These are phyloP conservation scores for Lactarius pseudohatsudake DNA, from an alignment of 768 basidiomycete species.

Conservation along the genomic window DNA sequence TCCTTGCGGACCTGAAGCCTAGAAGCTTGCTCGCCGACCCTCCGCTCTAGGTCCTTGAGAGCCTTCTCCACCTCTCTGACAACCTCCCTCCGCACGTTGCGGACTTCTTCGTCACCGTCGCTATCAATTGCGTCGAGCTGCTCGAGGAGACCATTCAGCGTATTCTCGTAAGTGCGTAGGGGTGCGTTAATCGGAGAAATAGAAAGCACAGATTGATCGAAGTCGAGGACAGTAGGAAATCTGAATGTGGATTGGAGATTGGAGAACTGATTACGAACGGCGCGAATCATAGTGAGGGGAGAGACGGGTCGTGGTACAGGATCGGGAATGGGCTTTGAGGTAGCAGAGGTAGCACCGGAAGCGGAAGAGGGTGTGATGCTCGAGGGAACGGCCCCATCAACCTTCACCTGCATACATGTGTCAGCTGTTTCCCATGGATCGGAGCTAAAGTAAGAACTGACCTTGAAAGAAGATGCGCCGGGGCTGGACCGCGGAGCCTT, in stretches of 20 bases:
- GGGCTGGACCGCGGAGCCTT: constrained; percentile 2
- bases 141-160: constrained; percentile 59
- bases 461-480: constrained; percentile 15
- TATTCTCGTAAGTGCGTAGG: constrained; percentile 60
- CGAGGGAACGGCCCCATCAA: not conserved
- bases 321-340: not conserved
- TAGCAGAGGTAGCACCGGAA: not conserved
- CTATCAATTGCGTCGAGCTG: constrained; percentile 70
- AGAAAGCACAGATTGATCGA: constrained; percentile 42
- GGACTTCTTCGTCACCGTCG: constrained; percentile 53
- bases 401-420: constrained; percentile 1
- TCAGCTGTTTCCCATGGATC: not conserved
- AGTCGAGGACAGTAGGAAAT: constrained; percentile 17
- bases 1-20: not conserved
- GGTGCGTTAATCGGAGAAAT: constrained; percentile 60
- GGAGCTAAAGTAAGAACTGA: not conserved
- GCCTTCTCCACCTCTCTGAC: constrained; percentile 63
- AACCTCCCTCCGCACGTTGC: constrained; percentile 50
- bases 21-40: constrained; percentile 2
- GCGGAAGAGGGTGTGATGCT: not conserved
- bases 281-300: constrained; percentile 18
- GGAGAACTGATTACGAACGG: constrained; percentile 18
- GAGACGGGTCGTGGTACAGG: not conserved
- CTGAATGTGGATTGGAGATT: constrained; percentile 13
- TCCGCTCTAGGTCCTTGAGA: constrained; percentile 49